Base-by-base conservation (phyloP, 129 eudicot species). In the Solidago caesia region DNA sequence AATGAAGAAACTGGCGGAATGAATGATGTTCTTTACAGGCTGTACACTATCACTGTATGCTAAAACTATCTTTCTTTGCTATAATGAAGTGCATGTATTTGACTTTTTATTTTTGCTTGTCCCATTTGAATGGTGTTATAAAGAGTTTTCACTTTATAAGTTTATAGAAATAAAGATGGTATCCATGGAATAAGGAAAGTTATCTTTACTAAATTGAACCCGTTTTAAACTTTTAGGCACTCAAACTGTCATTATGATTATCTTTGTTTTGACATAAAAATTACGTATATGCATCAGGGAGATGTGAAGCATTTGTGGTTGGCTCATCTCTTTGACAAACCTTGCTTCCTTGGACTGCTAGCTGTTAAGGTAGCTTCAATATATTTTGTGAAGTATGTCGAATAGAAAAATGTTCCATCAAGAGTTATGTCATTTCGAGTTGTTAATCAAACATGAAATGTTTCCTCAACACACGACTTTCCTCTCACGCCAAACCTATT, bases 1-100 rank as follows among this genome's bases (percentile, higher is more conserved):
- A 93, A 90, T 72, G 97, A 93, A 80, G 97, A 93, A 81, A 83
- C 88, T n/a, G 97, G 98, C 26, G 98, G 98, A 85, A 93, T 90
- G 98, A 90, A 93, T 85, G 97, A 93, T 64, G 80, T 88, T 72
- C 96, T 93, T 70, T 93, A 90, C 56, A 84, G 63, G 87, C 67
- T 93, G 72, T 83, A 79, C 85, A 77, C 47, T 13, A 79, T 90
- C 79, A 93, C 97, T 73, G 97, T 93, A 49, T 61, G 89, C 44
- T 56, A 15, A 56, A 41, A 58, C 15, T 12, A 15, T 27, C 9
- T 43, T 29, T 57, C 4, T 29, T 66, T 43, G 14, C 9, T 25
- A 6, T 44, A 16, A 2, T 57, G 5, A 72, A 72, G 55, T 58
- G 13, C 25, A 33, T 45, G 68, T 2, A 27, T 3, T 12, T 7